Conservation (phyloP, 306 rosid species). For the Gastrolobium bilobum region DNA sequence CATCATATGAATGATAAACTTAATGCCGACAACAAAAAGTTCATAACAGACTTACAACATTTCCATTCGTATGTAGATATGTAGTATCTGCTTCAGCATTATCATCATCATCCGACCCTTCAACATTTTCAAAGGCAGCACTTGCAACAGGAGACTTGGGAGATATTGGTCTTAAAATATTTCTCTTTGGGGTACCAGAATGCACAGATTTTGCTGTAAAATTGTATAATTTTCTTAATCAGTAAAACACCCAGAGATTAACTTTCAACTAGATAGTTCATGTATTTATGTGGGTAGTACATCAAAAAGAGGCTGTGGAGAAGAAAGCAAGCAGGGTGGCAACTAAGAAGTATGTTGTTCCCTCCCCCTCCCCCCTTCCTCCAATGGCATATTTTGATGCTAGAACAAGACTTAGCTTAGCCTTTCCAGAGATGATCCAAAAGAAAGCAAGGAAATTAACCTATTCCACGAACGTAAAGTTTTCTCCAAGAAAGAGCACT, state of each 20-base stretch:
- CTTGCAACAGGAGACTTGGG: slow-evolving; percentile 94
- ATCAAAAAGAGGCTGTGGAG: neutral
- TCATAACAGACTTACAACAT: slow-evolving; percentile 62
- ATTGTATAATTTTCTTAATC: slow-evolving; percentile 23
- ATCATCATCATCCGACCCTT: slow-evolving; percentile 82
- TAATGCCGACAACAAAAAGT: neutral
- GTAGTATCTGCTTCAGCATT: slow-evolving; percentile 55
- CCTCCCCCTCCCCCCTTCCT: neutral
- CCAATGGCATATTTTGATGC: neutral
- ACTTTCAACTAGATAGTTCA: neutral
- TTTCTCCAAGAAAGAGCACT: neutral
- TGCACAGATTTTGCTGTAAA: slow-evolving; percentile 66
- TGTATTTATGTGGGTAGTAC: neutral
- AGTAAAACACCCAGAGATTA: slow-evolving; percentile 21
- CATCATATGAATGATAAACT: slow-evolving; percentile 20
- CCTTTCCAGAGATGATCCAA: neutral
- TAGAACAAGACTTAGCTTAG: neutral
- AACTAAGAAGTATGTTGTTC: neutral
- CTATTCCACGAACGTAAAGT: neutral
- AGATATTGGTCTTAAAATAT: slow-evolving; percentile 61
- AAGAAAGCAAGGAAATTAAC: slow-evolving; percentile 17
- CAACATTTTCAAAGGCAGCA: slow-evolving; percentile 81
- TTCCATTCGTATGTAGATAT: slow-evolving; percentile 70
- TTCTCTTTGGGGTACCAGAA: slow-evolving; percentile 61
- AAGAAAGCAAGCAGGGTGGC: neutral